A percentile compares a stretch with the other conserved stretches of the same genome.
Conservation (phyloP, 257 asterid genomes). For the Nicotiana undulata region DNA sequence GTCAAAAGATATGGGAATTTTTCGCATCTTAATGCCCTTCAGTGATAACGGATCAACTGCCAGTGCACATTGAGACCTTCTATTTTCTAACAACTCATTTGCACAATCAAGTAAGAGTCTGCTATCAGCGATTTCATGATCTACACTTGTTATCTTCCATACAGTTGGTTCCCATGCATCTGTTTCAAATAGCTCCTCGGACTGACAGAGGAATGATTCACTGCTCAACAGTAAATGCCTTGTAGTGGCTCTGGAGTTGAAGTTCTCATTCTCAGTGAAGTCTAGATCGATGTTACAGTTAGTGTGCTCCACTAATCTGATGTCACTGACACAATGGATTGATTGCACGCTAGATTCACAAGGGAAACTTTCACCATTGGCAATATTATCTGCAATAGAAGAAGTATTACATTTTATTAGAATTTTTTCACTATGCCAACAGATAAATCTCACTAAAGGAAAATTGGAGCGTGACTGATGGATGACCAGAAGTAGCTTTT, state of each 20-base stretch:
- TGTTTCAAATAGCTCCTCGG: constrained; percentile 22
- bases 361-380: neutral
- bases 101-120: constrained; percentile 36
- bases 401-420: constrained; percentile 1
- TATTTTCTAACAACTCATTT: constrained; percentile 32
- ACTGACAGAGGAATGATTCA: constrained; percentile 27
- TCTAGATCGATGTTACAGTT: neutral
- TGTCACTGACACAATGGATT: neutral
- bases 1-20: constrained; percentile 16
- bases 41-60: constrained; percentile 12
- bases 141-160: neutral
- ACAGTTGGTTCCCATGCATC: constrained; percentile 3
- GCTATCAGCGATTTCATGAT: constrained; percentile 14
- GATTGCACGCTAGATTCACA: neutral
- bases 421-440: neutral
- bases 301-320: neutral
- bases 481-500: neutral
- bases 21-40: constrained; percentile 5
- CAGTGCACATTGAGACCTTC: constrained; percentile 15
- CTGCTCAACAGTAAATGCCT: constrained; percentile 20
- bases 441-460: neutral
- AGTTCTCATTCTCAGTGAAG: constrained; percentile 8
- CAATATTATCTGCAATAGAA: constrained; percentile 8
- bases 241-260: neutral
- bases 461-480: neutral